A percentile compares a stretch with the other conserved stretches of the same genome.
phyloP scores from a whole-genome alignment of 495 filamentous ascomycete genomes.

The Bathelium albidoporum region DNA sequence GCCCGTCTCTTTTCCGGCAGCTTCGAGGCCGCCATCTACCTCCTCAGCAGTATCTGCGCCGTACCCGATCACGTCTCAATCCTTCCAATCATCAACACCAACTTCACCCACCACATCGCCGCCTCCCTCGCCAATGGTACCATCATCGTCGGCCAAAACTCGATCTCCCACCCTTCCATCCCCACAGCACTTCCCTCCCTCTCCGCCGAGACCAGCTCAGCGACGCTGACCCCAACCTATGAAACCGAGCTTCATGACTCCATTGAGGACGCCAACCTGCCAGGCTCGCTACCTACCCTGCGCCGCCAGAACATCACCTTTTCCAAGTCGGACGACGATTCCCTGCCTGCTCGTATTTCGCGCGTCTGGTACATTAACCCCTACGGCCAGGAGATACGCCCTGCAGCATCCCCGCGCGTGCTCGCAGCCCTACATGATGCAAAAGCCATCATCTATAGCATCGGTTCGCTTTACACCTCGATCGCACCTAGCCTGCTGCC shows the following conservation, averaged over 20 bases:
- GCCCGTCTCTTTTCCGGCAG: slow-evolving; percentile 32
- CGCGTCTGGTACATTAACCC: slow-evolving; percentile 96
- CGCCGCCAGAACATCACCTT: slow-evolving; percentile 71
- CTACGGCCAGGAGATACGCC: slow-evolving; percentile 83
- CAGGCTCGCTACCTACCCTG: slow-evolving; percentile 69
- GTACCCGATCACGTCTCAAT: slow-evolving; percentile 66
- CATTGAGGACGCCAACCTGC: slow-evolving; percentile 80
- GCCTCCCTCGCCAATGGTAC: slow-evolving; percentile 68
- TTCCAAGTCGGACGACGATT: slow-evolving; percentile 59
- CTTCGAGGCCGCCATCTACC: slow-evolving; percentile 34
- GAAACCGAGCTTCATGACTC: slow-evolving; percentile 30
- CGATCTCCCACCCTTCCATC: slow-evolving; percentile 74
- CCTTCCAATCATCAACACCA: slow-evolving; percentile 83
- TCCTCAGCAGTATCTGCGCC: slow-evolving; percentile 58
- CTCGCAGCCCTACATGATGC: slow-evolving; percentile 52
- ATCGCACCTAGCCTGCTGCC: slow-evolving; percentile 69
- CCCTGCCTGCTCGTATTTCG: slow-evolving; percentile 64
- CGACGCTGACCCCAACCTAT: slow-evolving; percentile 15
- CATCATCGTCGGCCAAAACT: slow-evolving; percentile 82
- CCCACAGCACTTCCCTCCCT: slow-evolving; percentile 38
- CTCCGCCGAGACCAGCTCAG: slow-evolving; percentile 33
- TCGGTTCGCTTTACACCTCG: slow-evolving; percentile 68
- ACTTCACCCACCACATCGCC: slow-evolving; percentile 88
- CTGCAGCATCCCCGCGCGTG: slow-evolving; percentile 68
- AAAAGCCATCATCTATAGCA: slow-evolving; percentile 71